These are phyloP conservation scores for Ceratobasidium sp. DNA, from an alignment of 1,284 basidiomycete genomes.

Conservation along the genomic window DNA sequence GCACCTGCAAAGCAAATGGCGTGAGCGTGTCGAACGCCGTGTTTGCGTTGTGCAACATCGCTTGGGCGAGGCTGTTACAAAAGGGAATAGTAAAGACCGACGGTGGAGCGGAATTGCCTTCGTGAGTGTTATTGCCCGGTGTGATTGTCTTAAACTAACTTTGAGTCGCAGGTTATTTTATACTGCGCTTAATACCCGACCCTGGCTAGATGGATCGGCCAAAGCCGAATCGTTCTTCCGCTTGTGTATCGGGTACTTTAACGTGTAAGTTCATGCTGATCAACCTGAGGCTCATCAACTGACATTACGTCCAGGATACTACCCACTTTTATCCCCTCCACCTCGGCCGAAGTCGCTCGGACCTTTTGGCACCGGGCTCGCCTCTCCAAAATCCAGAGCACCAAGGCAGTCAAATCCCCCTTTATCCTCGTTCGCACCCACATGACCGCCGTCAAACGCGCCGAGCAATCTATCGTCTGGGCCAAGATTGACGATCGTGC, in stretches of 20 bases:
- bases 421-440: constrained; percentile 68
- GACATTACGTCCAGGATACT: constrained; percentile 58
- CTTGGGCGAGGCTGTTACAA: constrained; percentile 67
- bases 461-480: constrained; percentile 68
- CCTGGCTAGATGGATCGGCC: constrained; percentile 62
- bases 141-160: not conserved
- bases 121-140: constrained; percentile 55
- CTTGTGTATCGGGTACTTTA: constrained; percentile 83
- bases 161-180: constrained; percentile 72
- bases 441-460: constrained; percentile 72
- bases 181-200: constrained; percentile 78
- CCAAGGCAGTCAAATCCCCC: constrained; percentile 67
- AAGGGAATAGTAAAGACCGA: constrained; percentile 51
- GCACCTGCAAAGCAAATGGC: constrained; percentile 72
- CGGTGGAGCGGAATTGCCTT: constrained; percentile 61
- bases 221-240: constrained; percentile 67
- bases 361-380: constrained; percentile 81
- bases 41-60: constrained; percentile 78
- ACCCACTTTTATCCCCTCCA: constrained; percentile 69
- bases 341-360: constrained; percentile 50
- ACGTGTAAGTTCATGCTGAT: constrained; percentile 57
- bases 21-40: constrained; percentile 79
- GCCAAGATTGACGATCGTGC: constrained; percentile 72
- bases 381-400: constrained; percentile 72
- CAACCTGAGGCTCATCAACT: not conserved